Percentiles rank a stretch among this genome's conserved stretches.
These are phyloP conservation scores for Cercospora sesami DNA, from an alignment of 2,329 filamentous ascomycete genomes.

Conservation along the genomic window DNA sequence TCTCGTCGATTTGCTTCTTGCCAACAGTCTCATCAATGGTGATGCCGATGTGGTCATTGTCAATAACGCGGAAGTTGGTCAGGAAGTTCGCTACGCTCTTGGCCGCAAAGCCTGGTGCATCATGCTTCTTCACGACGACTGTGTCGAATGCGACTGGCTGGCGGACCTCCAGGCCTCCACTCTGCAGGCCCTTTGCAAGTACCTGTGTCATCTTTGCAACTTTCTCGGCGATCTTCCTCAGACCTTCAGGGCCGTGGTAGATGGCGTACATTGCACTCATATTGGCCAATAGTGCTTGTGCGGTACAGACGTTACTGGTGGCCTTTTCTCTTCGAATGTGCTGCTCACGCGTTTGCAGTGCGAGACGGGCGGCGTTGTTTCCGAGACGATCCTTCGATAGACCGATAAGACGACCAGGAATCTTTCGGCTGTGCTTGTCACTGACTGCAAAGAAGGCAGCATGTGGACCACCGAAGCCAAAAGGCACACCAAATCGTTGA, in stretches of 20 bases:
- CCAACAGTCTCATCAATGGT: conserved; percentile 76
- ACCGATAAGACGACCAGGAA: conserved; percentile 85
- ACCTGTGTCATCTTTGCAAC: conserved; percentile 70
- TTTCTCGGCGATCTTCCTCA: conserved; percentile 79
- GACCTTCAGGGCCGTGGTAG: conserved; percentile 83
- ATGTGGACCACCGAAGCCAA: conserved; percentile 92
- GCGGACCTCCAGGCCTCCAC: conserved; percentile 56
- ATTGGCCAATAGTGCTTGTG: conserved; percentile 89
- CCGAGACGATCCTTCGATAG: conserved; percentile 88
- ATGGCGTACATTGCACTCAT: conserved; percentile 95
- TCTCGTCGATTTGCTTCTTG: conserved; percentile 56
- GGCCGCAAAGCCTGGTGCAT: conserved; percentile 54
- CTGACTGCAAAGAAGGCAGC: conserved; percentile 92
- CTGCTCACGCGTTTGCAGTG: conserved; percentile 90
- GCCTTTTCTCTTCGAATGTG: conserved; percentile 96
- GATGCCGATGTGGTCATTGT: conserved; percentile 64
- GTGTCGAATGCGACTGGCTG: conserved; percentile 68
- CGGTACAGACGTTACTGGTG: conserved; percentile 95
- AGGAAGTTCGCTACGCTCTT: conserved; percentile 52
- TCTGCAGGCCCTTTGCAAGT: conserved; percentile 50
- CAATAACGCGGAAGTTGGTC: conserved; percentile 65
- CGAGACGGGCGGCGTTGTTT: conserved; percentile 75
- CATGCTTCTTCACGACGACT: conserved; percentile 59
- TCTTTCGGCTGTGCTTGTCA: conserved; percentile 91
- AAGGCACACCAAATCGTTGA: conserved; percentile 86